phyloP scores from a whole-genome alignment of 2,329 filamentous ascomycete species.

The Penicillium sp. region DNA sequence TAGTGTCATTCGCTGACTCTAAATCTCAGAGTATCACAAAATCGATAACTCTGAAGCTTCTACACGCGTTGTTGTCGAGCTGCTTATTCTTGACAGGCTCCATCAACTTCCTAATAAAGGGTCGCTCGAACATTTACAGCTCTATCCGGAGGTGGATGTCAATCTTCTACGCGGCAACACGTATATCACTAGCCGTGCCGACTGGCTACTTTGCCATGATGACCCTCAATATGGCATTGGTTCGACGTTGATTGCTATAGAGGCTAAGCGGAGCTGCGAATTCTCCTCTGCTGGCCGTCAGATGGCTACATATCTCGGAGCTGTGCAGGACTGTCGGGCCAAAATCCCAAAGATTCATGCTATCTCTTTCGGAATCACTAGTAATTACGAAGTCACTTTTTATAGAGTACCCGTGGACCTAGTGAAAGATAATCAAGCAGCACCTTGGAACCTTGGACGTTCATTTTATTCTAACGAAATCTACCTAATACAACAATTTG shows the following conservation, averaged over 20 bases:
- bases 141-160: neutral
- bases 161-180: neutral
- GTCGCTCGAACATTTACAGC: neutral
- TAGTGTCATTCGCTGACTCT: neutral
- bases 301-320: neutral
- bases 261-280: neutral
- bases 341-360: too few species aligned
- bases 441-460: too few species aligned
- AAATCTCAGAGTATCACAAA: neutral
- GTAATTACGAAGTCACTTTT: too few species aligned
- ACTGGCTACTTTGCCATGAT: neutral
- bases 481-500: too few species aligned
- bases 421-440: too few species aligned
- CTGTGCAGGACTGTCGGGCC: neutral
- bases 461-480: too few species aligned
- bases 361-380: too few species aligned
- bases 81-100: neutral
- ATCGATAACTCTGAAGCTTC: neutral
- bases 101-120: neutral
- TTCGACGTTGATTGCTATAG: neutral
- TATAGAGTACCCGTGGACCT: too few species aligned
- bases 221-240: neutral
- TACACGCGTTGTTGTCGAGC: neutral
- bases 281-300: neutral
- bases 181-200: neutral